Evolutionary conservation across 768 basidiomycete species (phyloP).

Genomic region (Pulveroboletus sp.): DNA sequence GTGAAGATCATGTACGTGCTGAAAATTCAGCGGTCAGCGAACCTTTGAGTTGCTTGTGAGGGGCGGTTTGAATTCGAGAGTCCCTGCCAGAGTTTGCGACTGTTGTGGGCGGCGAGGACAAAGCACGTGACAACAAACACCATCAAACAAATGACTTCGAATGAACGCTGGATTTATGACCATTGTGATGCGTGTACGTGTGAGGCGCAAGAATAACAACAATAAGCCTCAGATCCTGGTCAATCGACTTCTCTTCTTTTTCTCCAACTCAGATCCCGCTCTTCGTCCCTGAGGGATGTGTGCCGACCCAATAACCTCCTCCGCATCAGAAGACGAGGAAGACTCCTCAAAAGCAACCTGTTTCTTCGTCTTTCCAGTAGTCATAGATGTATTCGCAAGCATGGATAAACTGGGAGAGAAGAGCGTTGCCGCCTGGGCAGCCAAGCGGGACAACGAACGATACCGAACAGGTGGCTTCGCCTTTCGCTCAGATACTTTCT

Average conservation of each 20-base stretch:
- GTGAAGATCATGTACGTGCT: conserved; percentile 74
- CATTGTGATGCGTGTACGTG: background rate
- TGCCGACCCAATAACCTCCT: conserved; percentile 31
- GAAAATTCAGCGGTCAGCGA: conserved; percentile 11
- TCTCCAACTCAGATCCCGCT: conserved; percentile 41
- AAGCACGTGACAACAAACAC: background rate
- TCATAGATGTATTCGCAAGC: conserved; percentile 28
- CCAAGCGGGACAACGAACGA: conserved; percentile 52
- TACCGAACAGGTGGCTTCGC: conserved; percentile 23
- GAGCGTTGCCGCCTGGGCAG: conserved; percentile 24
- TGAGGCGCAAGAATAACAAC: background rate
- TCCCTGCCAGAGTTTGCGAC: conserved; percentile 10
- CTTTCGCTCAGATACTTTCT: conserved; percentile 15
- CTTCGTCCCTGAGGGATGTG: conserved; percentile 59
- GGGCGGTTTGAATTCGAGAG: background rate
- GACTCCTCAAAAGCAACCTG: conserved; percentile 19
- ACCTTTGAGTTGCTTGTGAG: background rate
- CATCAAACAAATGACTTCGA: background rate
- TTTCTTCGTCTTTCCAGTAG: conserved; percentile 25
- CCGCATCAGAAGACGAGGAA: conserved; percentile 36
- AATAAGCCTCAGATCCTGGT: background rate
- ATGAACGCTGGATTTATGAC: background rate
- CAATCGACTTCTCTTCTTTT: conserved; percentile 23
- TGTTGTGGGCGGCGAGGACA: conserved; percentile 7
- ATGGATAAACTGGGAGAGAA: conserved; percentile 36